Evolutionary conservation across 2,329 filamentous ascomycete species (phyloP), one percentile per base, ranked within the genome.

Genomic region (Hypocrella siamensis): DNA sequence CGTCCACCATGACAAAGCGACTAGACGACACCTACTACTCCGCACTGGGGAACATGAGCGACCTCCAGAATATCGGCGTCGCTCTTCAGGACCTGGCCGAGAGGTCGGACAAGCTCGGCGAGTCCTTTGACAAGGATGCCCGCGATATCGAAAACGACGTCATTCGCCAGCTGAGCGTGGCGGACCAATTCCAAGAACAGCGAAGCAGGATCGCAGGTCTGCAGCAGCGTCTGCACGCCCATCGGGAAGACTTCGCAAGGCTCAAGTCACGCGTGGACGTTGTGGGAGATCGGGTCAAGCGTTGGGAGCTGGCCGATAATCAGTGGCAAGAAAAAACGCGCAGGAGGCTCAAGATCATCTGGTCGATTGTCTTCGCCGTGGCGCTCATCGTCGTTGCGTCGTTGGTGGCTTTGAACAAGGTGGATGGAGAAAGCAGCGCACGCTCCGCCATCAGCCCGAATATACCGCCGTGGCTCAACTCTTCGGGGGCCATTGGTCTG

Each of bases 21-120:
- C 67, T 88, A 26, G 79, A 86, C 48, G 70, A 79, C 36, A 76
- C 76, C 3, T 86, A 85, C 54, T 79, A 80, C 40, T 69, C 71
- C 1, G 67, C 85, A 8, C 60, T 84, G 19, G 75, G 82, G 47
- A 81, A 78, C 46, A 63, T 79, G 30, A 66, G 65, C 31, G 52
- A 63, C 1, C 58, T 86, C 24, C 75, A 77, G 33, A 66, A 61
- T 41, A 82, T 74, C 1, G 67, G 85, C 25, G 51, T 60, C 5
- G 67, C 66, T 3, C 58, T 88, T 18, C 75, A 74, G 44, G 72
- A 79, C 41, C 62, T 88, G n/a, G 72, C 76, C 1, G 58, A 58
- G 19, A 60, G 70, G 43, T 75, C 75, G 5, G 64, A 62, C 33
- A 61, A 69, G 31, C 60, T 78, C 7, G 67, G 70, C 37, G 54